Percentiles rank a stretch among this genome's conserved stretches.
These are phyloP conservation scores for Acorus calamus DNA, from an alignment of 106 monocot species.

Conservation along the genomic window DNA sequence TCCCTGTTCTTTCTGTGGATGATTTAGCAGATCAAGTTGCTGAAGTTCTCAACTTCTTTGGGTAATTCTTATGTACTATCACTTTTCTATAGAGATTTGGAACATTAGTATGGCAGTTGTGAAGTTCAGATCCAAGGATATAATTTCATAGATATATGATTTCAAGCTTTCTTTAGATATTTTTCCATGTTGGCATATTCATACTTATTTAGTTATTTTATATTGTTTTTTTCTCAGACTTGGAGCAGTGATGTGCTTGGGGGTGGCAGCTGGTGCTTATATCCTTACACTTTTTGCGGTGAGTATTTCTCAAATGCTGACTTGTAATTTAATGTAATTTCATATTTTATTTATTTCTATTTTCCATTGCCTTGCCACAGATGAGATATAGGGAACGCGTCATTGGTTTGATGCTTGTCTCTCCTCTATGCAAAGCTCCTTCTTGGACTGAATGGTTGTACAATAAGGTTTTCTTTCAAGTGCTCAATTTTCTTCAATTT, in stretches of 20 bases:
- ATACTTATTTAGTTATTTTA: neutral
- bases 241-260: slow-evolving; percentile 65
- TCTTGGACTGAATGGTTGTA: slow-evolving; percentile 77
- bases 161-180: neutral
- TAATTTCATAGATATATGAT: neutral
- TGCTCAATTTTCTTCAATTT: too few species aligned
- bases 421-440: slow-evolving; percentile 64
- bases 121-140: too few species aligned
- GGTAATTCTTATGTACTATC: slow-evolving; percentile 13
- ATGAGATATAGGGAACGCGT: slow-evolving; percentile 51
- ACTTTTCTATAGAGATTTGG: too few species aligned
- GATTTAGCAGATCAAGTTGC: slow-evolving; percentile 65
- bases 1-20: slow-evolving; percentile 50
- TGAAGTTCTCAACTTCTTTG: slow-evolving; percentile 60
- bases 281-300: slow-evolving; percentile 73
- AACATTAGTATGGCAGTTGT: too few species aligned
- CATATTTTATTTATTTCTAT: neutral
- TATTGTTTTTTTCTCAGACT: slow-evolving; percentile 25
- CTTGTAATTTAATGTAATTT: neutral
- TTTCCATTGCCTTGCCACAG: slow-evolving; percentile 18
- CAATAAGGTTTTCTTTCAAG: slow-evolving; percentile 38
- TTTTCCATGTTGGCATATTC: neutral
- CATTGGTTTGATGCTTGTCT: slow-evolving; percentile 55
- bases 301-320: neutral
- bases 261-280: slow-evolving; percentile 72